Percentiles rank a stretch among this genome's conserved stretches.
These are phyloP conservation scores for Blastobotrys buckinghamii DNA, from an alignment of 1,139 yeast species.

Conservation along the genomic window DNA sequence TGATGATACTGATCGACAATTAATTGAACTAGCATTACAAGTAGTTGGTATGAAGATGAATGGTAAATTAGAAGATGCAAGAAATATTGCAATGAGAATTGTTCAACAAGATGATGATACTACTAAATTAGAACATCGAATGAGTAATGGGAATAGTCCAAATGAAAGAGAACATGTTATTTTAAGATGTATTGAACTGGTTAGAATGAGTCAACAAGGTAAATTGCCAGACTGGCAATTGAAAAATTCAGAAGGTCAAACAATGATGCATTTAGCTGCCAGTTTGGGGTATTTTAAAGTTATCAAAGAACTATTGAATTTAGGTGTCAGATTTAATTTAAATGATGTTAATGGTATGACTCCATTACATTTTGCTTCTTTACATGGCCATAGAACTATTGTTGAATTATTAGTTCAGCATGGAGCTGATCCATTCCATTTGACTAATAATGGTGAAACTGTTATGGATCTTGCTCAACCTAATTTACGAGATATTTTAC, in stretches of 20 bases:
- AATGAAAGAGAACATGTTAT: conserved; percentile 24
- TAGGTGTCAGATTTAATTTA: conserved; percentile 74
- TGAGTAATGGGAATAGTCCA: conserved; percentile 10
- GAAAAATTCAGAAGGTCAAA: conserved; percentile 77
- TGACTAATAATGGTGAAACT: conserved; percentile 49
- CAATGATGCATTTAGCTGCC: conserved; percentile 79
- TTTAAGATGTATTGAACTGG: conserved; percentile 26
- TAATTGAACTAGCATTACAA: conserved; percentile 87
- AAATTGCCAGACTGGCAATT: conserved; percentile 63
- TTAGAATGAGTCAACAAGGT: conserved; percentile 20
- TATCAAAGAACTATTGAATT: conserved; percentile 57
- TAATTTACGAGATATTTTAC: conserved; percentile 38
- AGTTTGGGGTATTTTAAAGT: conserved; percentile 63
- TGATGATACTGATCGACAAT: conserved; percentile 88
- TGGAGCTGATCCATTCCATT: conserved; percentile 49
- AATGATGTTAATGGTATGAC: conserved; percentile 78
- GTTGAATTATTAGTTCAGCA: conserved; percentile 53
- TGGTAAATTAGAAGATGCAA: conserved; percentile 88
- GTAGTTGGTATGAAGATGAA: conserved; percentile 94
- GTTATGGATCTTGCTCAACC: conserved; percentile 51
- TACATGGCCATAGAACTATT: conserved; percentile 63
- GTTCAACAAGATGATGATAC: conserved; percentile 35
- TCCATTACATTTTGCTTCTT: conserved; percentile 79
- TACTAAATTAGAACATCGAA: background rate
- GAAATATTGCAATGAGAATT: conserved; percentile 80